These are phyloP conservation scores for Penicillium freii DNA, from an alignment of 2,329 filamentous ascomycete genomes.

Conservation along the genomic window DNA sequence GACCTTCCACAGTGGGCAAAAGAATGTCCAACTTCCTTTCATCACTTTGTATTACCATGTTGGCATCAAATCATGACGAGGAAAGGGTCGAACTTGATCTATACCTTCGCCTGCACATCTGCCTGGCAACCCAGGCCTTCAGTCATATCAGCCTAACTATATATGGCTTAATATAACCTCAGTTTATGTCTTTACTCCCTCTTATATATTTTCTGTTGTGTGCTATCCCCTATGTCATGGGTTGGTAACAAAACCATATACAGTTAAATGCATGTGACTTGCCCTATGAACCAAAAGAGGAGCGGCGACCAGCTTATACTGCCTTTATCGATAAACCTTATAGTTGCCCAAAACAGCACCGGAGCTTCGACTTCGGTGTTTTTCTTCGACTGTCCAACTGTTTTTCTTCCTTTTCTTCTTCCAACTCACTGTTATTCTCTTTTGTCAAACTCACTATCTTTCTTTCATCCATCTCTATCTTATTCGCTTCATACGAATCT, in stretches of 20 bases:
- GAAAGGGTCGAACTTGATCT: neutral
- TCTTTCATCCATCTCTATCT: neutral
- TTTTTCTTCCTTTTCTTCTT: neutral
- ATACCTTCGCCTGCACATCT: neutral
- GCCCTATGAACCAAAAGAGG: neutral
- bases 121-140: neutral
- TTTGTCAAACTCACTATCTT: neutral
- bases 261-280: neutral
- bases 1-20: constrained; percentile 23
- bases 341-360: neutral
- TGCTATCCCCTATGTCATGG: neutral
- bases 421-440: neutral
- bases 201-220: neutral
- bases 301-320: neutral
- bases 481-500: neutral
- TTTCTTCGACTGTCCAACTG: neutral
- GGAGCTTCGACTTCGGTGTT: neutral
- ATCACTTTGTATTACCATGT: constrained; percentile 21
- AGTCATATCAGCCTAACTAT: neutral
- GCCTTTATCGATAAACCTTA: neutral
- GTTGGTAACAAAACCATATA: neutral
- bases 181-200: neutral
- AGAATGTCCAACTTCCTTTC: constrained; percentile 20
- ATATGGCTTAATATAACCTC: neutral
- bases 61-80: constrained; percentile 10